These are phyloP conservation scores for Fraxinus latifolia DNA, from an alignment of 305 asterid species.

Conservation along the genomic window DNA sequence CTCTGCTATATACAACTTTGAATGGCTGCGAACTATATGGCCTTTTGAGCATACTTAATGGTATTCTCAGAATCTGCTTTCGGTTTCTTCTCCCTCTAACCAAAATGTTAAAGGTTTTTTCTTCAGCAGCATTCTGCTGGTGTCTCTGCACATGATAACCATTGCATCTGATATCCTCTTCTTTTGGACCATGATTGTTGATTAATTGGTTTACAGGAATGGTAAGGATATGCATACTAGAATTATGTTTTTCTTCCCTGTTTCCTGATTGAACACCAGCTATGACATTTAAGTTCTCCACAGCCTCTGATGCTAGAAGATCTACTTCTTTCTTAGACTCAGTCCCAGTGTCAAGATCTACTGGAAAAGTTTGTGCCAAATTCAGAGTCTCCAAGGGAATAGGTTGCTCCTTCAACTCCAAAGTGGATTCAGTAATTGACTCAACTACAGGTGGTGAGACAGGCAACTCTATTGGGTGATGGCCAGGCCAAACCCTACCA, in stretches of 20 bases:
- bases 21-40: conserved; percentile 86
- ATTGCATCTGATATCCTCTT: conserved; percentile 33
- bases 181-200: conserved; percentile 38
- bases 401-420: conserved; percentile 42
- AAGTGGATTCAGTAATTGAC: conserved; percentile 44
- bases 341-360: conserved; percentile 55
- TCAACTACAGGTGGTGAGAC: conserved; percentile 64
- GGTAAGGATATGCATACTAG: conserved; percentile 38
- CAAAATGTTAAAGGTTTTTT: conserved; percentile 72
- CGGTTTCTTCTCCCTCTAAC: conserved; percentile 85
- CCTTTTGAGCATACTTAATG: conserved; percentile 78
- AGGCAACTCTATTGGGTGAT: conserved; percentile 67
- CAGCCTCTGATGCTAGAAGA: conserved; percentile 55
- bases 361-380: conserved; percentile 49
- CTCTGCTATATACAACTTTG: conserved; percentile 86
- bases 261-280: conserved; percentile 41
- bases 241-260: conserved; percentile 31
- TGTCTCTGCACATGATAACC: conserved; percentile 41
- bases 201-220: conserved; percentile 38
- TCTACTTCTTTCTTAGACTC: conserved; percentile 58
- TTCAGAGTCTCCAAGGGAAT: conserved; percentile 47
- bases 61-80: conserved; percentile 90
- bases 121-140: conserved; percentile 47
- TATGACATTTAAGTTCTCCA: conserved; percentile 44
- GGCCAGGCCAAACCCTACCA: conserved; percentile 67